Evolutionary conservation across 2,329 filamentous ascomycete species (phyloP).

Genomic region (Kalmusia sp.): DNA sequence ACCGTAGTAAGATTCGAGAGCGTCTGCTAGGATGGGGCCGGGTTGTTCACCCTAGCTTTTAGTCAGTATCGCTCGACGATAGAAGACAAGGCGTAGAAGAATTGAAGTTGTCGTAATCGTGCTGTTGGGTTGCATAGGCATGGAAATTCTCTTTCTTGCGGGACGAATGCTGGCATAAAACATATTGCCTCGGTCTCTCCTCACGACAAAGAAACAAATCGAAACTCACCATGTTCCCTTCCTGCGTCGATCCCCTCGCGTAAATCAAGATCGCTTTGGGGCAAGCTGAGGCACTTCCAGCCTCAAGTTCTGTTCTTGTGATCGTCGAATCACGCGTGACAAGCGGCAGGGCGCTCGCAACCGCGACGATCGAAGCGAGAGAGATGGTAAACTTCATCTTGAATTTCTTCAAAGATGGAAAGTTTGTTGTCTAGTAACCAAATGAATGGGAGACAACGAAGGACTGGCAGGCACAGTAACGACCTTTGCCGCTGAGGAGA

Average conservation of each 20-base stretch:
- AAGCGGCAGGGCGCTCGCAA: background rate
- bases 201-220: background rate
- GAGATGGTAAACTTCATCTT: constrained; percentile 6
- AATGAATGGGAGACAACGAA: constrained; percentile 5
- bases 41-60: constrained; percentile 24
- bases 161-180: no score
- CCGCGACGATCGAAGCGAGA: constrained; percentile 1
- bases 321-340: background rate
- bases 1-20: constrained; percentile 31
- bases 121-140: no score
- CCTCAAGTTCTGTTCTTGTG: constrained; percentile 30
- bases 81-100: no score
- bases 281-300: constrained; percentile 23
- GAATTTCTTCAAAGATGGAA: background rate
- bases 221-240: constrained; percentile 34
- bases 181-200: no score
- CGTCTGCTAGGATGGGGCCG: constrained; percentile 27
- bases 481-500: no score
- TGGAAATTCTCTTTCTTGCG: no score
- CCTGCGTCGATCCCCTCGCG: constrained; percentile 31
- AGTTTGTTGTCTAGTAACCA: background rate
- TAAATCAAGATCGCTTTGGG: constrained; percentile 38
- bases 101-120: no score
- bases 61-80: background rate
- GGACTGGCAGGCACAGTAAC: background rate